Evolutionary conservation across 257 asterid genomes (phyloP).

Genomic region (Marsdenia floribunda): DNA sequence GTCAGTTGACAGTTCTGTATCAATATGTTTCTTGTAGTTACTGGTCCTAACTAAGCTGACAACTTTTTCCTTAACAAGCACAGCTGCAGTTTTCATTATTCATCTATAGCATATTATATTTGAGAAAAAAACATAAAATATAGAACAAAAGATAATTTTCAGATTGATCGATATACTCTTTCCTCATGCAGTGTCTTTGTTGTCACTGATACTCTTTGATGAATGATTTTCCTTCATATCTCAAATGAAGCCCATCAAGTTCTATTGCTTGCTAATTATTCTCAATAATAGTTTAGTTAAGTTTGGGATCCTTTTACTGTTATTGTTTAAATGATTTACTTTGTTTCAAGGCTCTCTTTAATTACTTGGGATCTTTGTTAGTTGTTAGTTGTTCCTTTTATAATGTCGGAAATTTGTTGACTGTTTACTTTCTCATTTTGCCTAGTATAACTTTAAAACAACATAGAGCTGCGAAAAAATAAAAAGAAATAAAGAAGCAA

Average conservation of each 20-base stretch:
- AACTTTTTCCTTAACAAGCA: not conserved
- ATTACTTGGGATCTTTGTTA: not conserved
- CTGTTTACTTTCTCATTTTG: not conserved
- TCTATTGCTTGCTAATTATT: not conserved
- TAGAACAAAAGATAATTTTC: not conserved
- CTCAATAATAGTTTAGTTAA: not conserved
- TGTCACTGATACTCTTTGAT: not conserved
- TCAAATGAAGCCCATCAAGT: not conserved
- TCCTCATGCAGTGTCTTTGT: not conserved
- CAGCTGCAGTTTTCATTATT: not conserved
- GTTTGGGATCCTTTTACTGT: not conserved
- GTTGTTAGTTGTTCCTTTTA: not conserved
- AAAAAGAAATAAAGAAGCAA: not conserved
- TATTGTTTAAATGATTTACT: not conserved
- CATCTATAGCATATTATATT: not conserved
- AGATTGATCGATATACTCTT: not conserved
- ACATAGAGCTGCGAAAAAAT: not conserved
- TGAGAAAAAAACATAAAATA: not conserved
- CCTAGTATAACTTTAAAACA: not conserved
- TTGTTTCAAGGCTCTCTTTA: not conserved
- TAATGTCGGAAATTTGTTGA: not conserved
- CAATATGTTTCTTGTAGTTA: not conserved
- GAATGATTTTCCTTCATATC: not conserved
- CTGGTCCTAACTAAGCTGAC: not conserved
- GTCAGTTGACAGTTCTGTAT: too few relatives aligned